Conservation (phyloP, 2,329 filamentous ascomycete species). For the Hymenotorrendiella dingleyae region DNA sequence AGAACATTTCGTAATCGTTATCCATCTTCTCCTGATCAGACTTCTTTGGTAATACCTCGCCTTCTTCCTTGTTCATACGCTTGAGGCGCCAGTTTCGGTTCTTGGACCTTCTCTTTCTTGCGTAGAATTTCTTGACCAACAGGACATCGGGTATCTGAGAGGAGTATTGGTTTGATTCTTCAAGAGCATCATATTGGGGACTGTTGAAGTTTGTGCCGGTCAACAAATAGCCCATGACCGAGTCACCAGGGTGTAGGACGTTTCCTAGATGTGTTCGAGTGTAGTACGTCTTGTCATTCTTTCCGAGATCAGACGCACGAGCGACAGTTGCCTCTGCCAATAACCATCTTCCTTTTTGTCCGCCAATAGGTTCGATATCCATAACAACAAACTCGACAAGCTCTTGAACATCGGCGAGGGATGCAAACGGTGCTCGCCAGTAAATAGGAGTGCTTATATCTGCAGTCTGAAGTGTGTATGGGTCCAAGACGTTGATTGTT, state of each 20-base stretch:
- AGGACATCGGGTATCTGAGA: conserved; percentile 85
- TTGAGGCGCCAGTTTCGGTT: conserved; percentile 88
- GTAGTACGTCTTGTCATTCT: conserved; percentile 84
- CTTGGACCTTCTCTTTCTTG: conserved; percentile 75
- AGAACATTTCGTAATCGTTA: conserved; percentile 92
- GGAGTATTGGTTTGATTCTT: conserved; percentile 68
- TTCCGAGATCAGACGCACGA: conserved; percentile 76
- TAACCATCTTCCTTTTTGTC: conserved; percentile 72
- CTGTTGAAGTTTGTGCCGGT: conserved; percentile 92
- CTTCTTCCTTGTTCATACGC: conserved; percentile 86
- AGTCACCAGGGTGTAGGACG: conserved; percentile 82
- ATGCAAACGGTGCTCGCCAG: conserved; percentile 83
- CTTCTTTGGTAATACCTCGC: conserved; percentile 79
- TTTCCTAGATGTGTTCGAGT: conserved; percentile 84
- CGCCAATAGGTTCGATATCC: conserved; percentile 79
- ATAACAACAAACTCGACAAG: conserved; percentile 91
- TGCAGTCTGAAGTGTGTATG: conserved; percentile 82
- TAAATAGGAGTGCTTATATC: conserved; percentile 79
- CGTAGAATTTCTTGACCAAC: conserved; percentile 95
- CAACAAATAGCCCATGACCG: conserved; percentile 89
- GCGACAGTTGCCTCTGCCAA: conserved; percentile 86
- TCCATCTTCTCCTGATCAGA: conserved; percentile 84
- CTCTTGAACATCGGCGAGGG: conserved; percentile 76
- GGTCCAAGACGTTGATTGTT: conserved; percentile 82
- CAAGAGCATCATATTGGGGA: conserved; percentile 73